These are phyloP conservation scores for Paramecium bursaria DNA, from an alignment of 73 alveolate genomes.

Conservation along the genomic window DNA sequence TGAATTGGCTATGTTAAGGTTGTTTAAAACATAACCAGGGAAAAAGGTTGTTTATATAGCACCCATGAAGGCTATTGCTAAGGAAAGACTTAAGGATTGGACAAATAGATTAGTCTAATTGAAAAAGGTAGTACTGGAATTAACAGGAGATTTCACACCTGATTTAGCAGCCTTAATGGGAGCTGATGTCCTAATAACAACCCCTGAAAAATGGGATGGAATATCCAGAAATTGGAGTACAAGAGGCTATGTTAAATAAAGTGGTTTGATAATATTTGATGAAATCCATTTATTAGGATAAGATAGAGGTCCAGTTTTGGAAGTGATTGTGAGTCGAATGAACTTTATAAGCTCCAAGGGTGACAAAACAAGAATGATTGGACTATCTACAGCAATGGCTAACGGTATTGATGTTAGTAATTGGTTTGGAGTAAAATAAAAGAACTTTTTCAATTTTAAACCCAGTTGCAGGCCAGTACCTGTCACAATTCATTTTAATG, in stretches of 20 bases:
- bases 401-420: conserved; percentile 99
- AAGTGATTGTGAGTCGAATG: conserved; percentile 98
- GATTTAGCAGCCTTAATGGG: conserved; percentile 78
- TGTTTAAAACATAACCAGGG: conserved; percentile 91
- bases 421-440: conserved; percentile 98
- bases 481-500: conserved; percentile 97
- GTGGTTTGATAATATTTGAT: conserved; percentile 98
- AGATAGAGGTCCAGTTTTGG: conserved; percentile 99
- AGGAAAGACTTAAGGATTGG: conserved; percentile 98
- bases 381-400: conserved; percentile 99
- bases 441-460: conserved; percentile 98
- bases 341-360: conserved; percentile 79
- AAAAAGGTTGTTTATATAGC: conserved; percentile 96
- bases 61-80: conserved; percentile 98
- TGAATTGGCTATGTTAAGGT: conserved; percentile 96
- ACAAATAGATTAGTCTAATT: conserved; percentile 78
- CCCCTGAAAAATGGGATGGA: conserved; percentile 99
- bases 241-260: conserved; percentile 94
- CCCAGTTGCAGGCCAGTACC: conserved; percentile 99
- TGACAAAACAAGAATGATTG: conserved; percentile 90
- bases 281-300: conserved; percentile 99
- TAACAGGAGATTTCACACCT: conserved; percentile 99
- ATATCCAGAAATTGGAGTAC: conserved; percentile 99
- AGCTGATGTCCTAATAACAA: conserved; percentile 92
- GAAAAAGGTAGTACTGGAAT: conserved; percentile 90